Base-by-base conservation (phyloP, 2,329 filamentous ascomycete genomes). In the Penicillium sp. region DNA sequence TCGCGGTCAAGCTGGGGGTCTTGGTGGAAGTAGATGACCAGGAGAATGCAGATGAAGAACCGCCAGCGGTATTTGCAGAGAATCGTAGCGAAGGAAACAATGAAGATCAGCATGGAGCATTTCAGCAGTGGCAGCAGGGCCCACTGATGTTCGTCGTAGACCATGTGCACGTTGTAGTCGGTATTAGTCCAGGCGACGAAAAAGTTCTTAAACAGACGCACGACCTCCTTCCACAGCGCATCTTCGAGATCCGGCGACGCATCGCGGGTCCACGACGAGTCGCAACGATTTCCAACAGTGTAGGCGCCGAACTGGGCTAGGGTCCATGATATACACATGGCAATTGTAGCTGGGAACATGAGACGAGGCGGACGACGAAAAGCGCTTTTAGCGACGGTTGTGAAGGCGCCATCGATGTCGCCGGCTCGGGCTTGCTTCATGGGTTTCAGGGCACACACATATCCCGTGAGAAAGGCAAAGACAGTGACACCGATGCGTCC, bases 71-170 rank as follows among this genome's bases (percentile, higher is more conserved):
- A 77, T 59, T 73, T 75, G 71, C 80, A 75, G 47, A 68, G 70
- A 65, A 70, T 68, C 0, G 68, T 71, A 5, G 78, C 78, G 18
- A 74, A 72, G 24, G 81, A 68, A 26, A 77, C 64, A 5, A 80
- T 70, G 60, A 79, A 82, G 35, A 81, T 76, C 60, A 78, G 70
- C 71, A 82, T 80, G 0, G 78, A 78, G 11, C 77, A 77, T 56
- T 77, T 68, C 5, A 82, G 65, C 48, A 82, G 66, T 12, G 77
- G 78, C 26, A 79, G 66, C 63, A 82, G 73, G 3, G 80, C 79
- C 80, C 80, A 83, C 62, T 82, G 80, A 59, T 82, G 79, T 56
- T 80, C 74, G 62, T 83, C 80, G 55, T 80, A 81, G 8, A 75
- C 70, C 67, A 80, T 81, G 55, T 80, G 81, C 6, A 75, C 70